These are phyloP conservation scores for Gossypium stocksii DNA, from an alignment of 345 rosid species.

Conservation along the genomic window DNA sequence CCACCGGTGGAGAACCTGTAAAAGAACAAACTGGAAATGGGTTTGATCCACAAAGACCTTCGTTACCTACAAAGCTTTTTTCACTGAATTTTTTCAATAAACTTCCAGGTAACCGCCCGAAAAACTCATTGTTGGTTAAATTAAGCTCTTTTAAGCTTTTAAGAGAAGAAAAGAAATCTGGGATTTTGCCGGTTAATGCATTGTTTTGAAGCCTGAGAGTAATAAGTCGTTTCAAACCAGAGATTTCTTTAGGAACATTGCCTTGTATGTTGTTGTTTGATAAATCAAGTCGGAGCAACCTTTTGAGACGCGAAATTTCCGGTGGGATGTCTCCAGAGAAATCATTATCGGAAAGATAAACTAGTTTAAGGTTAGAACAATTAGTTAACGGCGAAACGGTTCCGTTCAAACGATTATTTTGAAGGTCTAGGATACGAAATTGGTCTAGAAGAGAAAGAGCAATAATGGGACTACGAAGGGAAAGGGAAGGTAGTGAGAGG, in stretches of 20 bases:
- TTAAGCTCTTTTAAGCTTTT: constrained; percentile 47
- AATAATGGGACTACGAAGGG: constrained; percentile 70
- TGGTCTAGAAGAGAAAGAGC: constrained; percentile 65
- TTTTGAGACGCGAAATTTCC: constrained; percentile 49
- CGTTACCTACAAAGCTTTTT: constrained; percentile 67
- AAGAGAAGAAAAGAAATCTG: constrained; percentile 57
- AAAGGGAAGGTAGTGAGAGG: constrained; percentile 63
- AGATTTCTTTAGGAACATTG: constrained; percentile 42
- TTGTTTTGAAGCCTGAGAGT: constrained; percentile 82
- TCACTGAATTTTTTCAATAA: constrained; percentile 54
- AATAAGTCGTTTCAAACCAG: constrained; percentile 51
- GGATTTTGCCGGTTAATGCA: constrained; percentile 69
- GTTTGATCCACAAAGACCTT: constrained; percentile 69
- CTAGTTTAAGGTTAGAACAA: constrained; percentile 66
- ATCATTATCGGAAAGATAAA: constrained; percentile 74
- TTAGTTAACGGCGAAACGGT: constrained; percentile 51
- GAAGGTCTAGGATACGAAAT: constrained; percentile 84
- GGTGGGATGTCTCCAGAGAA: constrained; percentile 69
- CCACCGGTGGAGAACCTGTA: constrained; percentile 38
- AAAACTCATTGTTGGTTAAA: constrained; percentile 66
- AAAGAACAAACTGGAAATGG: constrained; percentile 63
- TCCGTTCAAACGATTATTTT: constrained; percentile 80
- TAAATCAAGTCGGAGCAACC: constrained; percentile 66
- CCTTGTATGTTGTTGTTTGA: constrained; percentile 86
- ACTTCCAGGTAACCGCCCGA: constrained; percentile 55